Conservation (phyloP, 139 green algal genomes). For the Coelastrella sp. region DNA sequence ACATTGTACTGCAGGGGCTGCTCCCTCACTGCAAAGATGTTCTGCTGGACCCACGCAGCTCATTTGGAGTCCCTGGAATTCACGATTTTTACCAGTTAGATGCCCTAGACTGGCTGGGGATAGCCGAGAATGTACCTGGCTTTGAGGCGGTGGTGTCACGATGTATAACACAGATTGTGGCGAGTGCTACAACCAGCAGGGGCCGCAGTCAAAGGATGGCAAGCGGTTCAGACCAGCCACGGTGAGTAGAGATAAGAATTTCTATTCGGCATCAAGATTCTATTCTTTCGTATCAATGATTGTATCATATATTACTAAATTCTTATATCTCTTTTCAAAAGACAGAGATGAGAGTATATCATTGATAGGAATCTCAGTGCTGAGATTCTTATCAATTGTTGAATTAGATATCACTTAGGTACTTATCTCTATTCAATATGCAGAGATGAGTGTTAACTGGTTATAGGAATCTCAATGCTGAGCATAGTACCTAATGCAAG, state of each 20-base stretch:
- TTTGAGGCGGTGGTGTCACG: slow-evolving; percentile 41
- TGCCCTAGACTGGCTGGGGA: slow-evolving; percentile 34
- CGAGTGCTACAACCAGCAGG: background rate
- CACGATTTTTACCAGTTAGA: slow-evolving; percentile 25
- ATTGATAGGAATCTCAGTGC: no score
- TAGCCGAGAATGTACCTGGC: slow-evolving; percentile 40
- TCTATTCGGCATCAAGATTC: no score
- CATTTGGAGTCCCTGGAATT: slow-evolving; percentile 28
- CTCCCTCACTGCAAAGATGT: slow-evolving; percentile 32
- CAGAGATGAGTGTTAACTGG: no score
- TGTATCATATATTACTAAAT: no score
- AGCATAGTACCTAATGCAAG: no score
- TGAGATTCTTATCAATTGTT: no score
- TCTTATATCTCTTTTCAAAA: no score
- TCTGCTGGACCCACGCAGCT: slow-evolving; percentile 31
- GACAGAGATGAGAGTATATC: no score
- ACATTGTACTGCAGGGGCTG: slow-evolving; percentile 19
- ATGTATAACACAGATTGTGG: slow-evolving; percentile 37
- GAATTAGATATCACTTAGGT: no score
- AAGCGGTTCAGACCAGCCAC: background rate
- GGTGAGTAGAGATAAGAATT: slow-evolving; percentile 2
- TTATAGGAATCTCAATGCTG: no score
- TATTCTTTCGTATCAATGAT: no score
- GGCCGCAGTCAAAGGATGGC: slow-evolving; percentile 7
- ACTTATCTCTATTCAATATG: no score